These are phyloP conservation scores for Cryphonectria parasitica DNA, from an alignment of 2,329 filamentous ascomycete genomes.

Conservation along the genomic window DNA sequence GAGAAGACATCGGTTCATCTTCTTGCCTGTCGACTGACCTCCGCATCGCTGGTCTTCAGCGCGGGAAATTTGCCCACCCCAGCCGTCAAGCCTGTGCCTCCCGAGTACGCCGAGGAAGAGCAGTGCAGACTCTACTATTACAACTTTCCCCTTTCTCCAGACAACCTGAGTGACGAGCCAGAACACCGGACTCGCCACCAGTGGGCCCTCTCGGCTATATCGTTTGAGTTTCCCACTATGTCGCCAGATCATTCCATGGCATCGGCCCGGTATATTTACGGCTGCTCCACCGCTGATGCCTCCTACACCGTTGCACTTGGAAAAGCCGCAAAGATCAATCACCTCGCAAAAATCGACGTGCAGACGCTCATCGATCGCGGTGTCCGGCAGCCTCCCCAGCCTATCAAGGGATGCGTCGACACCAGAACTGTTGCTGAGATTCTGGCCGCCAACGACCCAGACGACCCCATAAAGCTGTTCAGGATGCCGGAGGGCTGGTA, in stretches of 20 bases:
- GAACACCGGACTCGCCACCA: conserved; percentile 57
- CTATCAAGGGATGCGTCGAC: conserved; percentile 67
- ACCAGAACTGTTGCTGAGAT: conserved; percentile 57
- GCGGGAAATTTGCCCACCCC: conserved; percentile 66
- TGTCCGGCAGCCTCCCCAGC: conserved; percentile 46
- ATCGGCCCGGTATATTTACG: conserved; percentile 65
- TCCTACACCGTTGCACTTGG: conserved; percentile 65
- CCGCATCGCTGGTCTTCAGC: conserved; percentile 65
- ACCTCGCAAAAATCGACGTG: conserved; percentile 65
- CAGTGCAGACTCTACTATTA: conserved; percentile 75
- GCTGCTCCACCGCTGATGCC: conserved; percentile 63
- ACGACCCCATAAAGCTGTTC: conserved; percentile 66
- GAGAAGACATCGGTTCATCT: conserved; percentile 58
- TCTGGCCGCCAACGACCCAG: conserved; percentile 44
- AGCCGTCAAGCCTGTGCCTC: conserved; percentile 41
- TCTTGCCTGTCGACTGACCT: conserved; percentile 68
- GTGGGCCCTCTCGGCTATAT: conserved; percentile 66
- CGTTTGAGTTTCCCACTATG: conserved; percentile 70
- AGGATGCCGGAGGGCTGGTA: conserved; percentile 63
- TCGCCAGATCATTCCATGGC: conserved; percentile 60
- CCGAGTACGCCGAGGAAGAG: conserved; percentile 57
- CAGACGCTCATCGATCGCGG: conserved; percentile 57
- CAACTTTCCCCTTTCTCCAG: conserved; percentile 53
- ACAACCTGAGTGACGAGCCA: conserved; percentile 15
- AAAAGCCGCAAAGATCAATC: conserved; percentile 68